Percentiles rank a stretch among this genome's conserved stretches.
These are phyloP conservation scores for Taphrina wiesneri DNA, from an alignment of 1,139 yeast genomes.

Conservation along the genomic window DNA sequence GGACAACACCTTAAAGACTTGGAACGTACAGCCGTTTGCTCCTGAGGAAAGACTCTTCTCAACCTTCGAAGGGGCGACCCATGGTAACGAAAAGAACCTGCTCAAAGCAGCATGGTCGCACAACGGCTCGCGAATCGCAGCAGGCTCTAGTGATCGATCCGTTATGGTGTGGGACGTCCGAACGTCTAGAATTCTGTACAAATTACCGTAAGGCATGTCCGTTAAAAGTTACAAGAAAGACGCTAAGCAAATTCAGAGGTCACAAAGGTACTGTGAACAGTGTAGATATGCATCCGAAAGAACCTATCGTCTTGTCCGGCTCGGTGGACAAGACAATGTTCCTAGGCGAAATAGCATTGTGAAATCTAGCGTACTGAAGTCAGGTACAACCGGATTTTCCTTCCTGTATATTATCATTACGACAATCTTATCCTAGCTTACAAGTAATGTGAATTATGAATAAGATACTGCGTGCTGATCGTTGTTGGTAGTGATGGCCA, in stretches of 20 bases:
- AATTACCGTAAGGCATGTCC: slow-evolving; percentile 57
- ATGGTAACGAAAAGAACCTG: slow-evolving; percentile 57
- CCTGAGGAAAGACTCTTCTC: slow-evolving; percentile 51
- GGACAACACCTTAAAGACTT: slow-evolving; percentile 60
- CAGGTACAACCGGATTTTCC: not conserved
- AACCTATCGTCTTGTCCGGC: slow-evolving; percentile 40
- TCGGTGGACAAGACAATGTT: slow-evolving; percentile 43
- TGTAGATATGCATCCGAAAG: slow-evolving; percentile 25
- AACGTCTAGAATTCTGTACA: slow-evolving; percentile 53
- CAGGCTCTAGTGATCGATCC: slow-evolving; percentile 66
- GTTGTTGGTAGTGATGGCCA: too few relatives aligned
- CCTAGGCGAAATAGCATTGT: slow-evolving; percentile 40
- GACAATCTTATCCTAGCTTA: too few relatives aligned
- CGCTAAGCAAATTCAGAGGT: slow-evolving; percentile 1
- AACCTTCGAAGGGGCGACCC: slow-evolving; percentile 59
- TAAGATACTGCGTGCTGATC: too few relatives aligned
- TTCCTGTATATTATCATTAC: not conserved
- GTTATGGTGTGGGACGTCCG: slow-evolving; percentile 64
- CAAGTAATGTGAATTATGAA: too few relatives aligned
- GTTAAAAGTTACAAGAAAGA: too few relatives aligned
- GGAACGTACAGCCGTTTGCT: slow-evolving; percentile 55
- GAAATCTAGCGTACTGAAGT: not conserved
- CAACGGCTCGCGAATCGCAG: slow-evolving; percentile 49
- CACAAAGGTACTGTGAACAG: slow-evolving; percentile 25
- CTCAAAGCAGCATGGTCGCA: slow-evolving; percentile 54